Conservation (phyloP, 805 yeast genomes). For the Jamesozyma gamospora region DNA sequence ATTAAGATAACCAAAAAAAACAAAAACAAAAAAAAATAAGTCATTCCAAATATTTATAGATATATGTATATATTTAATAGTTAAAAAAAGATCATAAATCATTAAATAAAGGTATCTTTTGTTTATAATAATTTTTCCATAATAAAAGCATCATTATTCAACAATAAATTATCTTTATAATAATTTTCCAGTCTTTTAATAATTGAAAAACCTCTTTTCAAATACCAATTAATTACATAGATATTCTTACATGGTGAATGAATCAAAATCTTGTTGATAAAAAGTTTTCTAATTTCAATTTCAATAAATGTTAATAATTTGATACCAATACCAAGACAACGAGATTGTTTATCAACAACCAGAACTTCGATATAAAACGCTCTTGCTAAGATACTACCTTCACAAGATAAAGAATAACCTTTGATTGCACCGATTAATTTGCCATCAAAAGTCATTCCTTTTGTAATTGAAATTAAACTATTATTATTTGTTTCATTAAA, state of each 20-base stretch:
- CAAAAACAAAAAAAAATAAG: neutral
- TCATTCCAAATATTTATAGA: too few species aligned
- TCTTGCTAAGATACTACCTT: constrained; percentile 33
- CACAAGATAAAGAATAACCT: constrained; percentile 38
- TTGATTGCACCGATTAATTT: constrained; percentile 72
- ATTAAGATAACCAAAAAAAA: neutral
- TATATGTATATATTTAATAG: too few species aligned
- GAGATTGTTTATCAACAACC: constrained; percentile 58
- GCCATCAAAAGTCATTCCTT: constrained; percentile 39
- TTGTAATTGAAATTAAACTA: neutral
- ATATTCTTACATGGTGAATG: constrained; percentile 42
- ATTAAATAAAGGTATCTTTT: neutral
- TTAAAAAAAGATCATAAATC: too few species aligned
- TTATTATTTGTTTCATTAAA: neutral
- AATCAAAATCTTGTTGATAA: constrained; percentile 35
- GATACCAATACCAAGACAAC: constrained; percentile 52
- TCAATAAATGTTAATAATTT: constrained; percentile 47
- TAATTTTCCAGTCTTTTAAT: neutral
- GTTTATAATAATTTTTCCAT: neutral
- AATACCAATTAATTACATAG: constrained; percentile 42
- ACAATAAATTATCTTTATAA: neutral
- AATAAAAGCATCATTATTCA: neutral
- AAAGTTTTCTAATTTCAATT: constrained; percentile 38
- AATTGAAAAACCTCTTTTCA: constrained; percentile 35
- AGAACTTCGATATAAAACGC: constrained; percentile 54